These are phyloP conservation scores for Kalanchoe fedtschenkoi DNA, from an alignment of 164 flowering plant genomes.

Conservation along the genomic window DNA sequence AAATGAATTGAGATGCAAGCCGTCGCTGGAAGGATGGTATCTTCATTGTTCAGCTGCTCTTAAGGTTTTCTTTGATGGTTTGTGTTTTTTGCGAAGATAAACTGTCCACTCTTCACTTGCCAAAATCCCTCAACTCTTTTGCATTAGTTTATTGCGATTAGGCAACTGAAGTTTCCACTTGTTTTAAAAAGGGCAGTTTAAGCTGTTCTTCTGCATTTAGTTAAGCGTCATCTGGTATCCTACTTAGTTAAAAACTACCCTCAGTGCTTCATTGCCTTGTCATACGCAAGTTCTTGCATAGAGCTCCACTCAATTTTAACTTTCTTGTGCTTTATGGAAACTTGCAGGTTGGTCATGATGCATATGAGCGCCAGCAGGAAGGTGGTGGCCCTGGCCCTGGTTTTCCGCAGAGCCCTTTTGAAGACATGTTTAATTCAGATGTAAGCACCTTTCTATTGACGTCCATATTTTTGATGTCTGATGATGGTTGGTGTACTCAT, in stretches of 20 bases:
- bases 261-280: not conserved
- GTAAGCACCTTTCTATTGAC: not conserved
- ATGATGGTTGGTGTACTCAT: not conserved
- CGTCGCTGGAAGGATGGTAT: not conserved
- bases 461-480: not conserved
- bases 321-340: not conserved
- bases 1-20: not conserved
- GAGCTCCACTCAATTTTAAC: not conserved
- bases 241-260: not conserved
- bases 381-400: slow-evolving; percentile 5
- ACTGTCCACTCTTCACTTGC: not conserved
- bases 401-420: slow-evolving; percentile 6
- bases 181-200: not conserved
- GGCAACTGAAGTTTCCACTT: too few relatives aligned
- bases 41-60: not conserved
- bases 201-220: not conserved
- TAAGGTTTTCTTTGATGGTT: too few relatives aligned
- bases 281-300: not conserved
- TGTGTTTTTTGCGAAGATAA: too few relatives aligned
- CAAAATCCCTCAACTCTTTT: too few relatives aligned
- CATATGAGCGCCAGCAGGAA: slow-evolving; percentile 7
- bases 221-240: not conserved
- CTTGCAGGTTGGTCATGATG: slow-evolving; percentile 9
- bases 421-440: slow-evolving; percentile 3
- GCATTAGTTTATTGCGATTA: too few relatives aligned